A percentile compares a stretch with the other conserved stretches of the same genome.
These are phyloP conservation scores for Serendipita sp. DNA, from an alignment of 768 basidiomycete genomes.

Conservation along the genomic window DNA sequence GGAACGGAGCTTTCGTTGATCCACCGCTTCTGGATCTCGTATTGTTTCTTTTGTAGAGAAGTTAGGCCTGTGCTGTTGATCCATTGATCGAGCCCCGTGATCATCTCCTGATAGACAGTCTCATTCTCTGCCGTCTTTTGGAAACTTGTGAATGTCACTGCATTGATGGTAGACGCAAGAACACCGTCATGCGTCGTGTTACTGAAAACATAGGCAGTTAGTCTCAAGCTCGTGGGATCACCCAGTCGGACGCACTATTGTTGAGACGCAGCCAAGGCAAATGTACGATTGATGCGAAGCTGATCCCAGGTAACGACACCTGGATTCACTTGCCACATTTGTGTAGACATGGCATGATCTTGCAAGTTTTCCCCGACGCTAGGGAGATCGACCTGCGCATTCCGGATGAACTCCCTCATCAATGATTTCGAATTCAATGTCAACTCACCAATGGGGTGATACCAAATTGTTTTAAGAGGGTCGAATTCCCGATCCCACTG, in stretches of 20 bases:
- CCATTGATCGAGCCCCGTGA: constrained; percentile 1
- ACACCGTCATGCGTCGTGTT: constrained; percentile 4
- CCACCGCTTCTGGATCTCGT: constrained; percentile 6
- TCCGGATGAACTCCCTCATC: no score
- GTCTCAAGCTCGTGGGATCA: neutral
- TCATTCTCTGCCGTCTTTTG: neutral
- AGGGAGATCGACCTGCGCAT: constrained; percentile 30
- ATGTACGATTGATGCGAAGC: constrained; percentile 6
- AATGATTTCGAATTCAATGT: no score
- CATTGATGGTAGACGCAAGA: neutral
- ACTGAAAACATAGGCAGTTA: neutral
- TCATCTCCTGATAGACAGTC: neutral
- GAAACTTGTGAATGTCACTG: neutral
- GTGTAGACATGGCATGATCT: constrained; percentile 15
- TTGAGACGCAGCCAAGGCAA: neutral
- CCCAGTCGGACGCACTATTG: neutral
- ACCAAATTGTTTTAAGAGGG: constrained; percentile 18
- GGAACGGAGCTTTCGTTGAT: constrained; percentile 3
- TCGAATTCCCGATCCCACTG: constrained; percentile 26
- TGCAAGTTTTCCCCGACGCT: constrained; percentile 29
- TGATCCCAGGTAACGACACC: neutral
- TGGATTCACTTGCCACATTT: constrained; percentile 5
- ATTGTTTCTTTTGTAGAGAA: neutral
- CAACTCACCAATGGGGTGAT: no score
- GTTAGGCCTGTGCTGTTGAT: neutral